These are phyloP conservation scores for Funneliformis caledonium DNA, from an alignment of 371 early-diverging fungal genomes.

Conservation along the genomic window DNA sequence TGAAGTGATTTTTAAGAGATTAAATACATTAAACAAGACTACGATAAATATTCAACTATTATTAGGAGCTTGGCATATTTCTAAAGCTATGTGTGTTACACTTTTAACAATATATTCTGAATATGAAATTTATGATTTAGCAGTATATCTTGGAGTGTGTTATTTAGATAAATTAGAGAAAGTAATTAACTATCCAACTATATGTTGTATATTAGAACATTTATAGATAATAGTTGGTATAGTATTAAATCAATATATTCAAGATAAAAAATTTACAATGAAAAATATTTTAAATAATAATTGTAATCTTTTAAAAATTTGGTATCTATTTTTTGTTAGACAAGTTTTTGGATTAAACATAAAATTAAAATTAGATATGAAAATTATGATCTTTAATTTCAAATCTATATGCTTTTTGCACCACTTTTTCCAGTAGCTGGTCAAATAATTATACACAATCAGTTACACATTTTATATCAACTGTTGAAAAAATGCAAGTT, in stretches of 20 bases:
- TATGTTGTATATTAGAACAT: too few relatives aligned
- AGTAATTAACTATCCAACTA: too few relatives aligned
- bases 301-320: slow-evolving; percentile 16
- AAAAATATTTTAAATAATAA: not conserved
- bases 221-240: not conserved
- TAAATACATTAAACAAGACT: too few relatives aligned
- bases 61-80: too few relatives aligned
- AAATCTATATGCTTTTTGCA: not conserved
- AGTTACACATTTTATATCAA: not conserved
- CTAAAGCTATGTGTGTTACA: too few relatives aligned
- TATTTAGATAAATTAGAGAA: too few relatives aligned
- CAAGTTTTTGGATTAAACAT: not conserved
- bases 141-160: too few relatives aligned
- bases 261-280: not conserved
- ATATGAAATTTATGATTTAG: too few relatives aligned
- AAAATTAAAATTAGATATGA: not conserved
- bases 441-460: not conserved
- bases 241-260: not conserved
- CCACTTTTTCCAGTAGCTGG: not conserved
- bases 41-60: too few relatives aligned
- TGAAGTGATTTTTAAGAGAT: too few relatives aligned
- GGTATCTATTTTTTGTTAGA: slow-evolving; percentile 6
- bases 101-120: too few relatives aligned
- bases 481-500: not conserved
- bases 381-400: not conserved